phyloP scores from a whole-genome alignment of 148 eudicot genomes.

The Spergularia marina region DNA sequence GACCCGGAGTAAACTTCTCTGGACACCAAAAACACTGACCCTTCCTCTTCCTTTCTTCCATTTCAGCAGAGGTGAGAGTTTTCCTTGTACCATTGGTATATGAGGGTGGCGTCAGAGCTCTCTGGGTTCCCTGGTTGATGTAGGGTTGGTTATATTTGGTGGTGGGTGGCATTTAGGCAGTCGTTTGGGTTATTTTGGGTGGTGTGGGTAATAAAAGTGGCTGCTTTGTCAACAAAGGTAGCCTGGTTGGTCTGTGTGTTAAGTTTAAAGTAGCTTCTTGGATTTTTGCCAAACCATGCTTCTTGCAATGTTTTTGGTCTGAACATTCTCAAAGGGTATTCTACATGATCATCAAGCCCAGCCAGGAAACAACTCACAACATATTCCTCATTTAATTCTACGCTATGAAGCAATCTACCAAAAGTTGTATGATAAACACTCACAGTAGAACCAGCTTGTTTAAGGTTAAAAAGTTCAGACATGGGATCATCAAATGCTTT shows the following conservation, averaged over 20 bases:
- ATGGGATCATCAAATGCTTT: constrained; percentile 9
- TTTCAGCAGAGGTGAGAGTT: neutral
- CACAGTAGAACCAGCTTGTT: neutral
- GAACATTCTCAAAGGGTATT: neutral
- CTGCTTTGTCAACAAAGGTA: neutral
- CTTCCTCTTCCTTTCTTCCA: neutral
- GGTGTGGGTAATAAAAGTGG: neutral
- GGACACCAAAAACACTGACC: neutral
- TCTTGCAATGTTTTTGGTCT: neutral
- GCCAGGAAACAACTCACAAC: neutral
- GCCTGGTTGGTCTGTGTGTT: neutral
- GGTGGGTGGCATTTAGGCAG: neutral
- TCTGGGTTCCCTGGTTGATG: too few species aligned
- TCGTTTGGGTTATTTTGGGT: neutral
- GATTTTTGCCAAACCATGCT: neutral
- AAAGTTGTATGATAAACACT: neutral
- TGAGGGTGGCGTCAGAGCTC: neutral
- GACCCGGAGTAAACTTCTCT: neutral
- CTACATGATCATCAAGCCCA: neutral
- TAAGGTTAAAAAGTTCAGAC: neutral
- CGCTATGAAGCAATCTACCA: neutral
- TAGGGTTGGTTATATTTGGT: too few species aligned
- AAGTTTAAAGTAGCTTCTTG: neutral
- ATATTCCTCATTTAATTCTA: neutral
- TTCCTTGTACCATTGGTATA: neutral